phyloP scores from a whole-genome alignment of 2,329 filamentous ascomycete species.

The Zymoseptoria brevis region DNA sequence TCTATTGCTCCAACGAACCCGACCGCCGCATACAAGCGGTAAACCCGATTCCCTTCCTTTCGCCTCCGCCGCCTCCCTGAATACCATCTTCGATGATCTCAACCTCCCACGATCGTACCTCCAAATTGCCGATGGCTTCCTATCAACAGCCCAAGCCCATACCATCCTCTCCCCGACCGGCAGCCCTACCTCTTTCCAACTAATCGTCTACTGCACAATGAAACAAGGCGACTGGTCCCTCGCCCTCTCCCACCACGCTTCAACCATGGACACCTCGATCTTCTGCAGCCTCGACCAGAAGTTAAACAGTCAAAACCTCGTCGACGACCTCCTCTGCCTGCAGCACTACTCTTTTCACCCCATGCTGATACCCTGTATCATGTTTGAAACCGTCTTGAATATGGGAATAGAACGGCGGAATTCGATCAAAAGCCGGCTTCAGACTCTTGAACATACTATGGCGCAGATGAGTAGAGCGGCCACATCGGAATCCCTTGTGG shows the following conservation, averaged over 20 bases:
- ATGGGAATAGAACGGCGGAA: no score
- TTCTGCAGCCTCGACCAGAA: slow-evolving; percentile 15
- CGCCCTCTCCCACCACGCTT: slow-evolving; percentile 10
- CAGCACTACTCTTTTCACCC: slow-evolving; percentile 10
- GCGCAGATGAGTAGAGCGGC: not conserved
- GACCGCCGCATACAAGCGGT: slow-evolving; percentile 12
- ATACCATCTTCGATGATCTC: slow-evolving; percentile 6
- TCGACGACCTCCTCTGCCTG: slow-evolving; percentile 6
- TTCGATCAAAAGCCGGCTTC: slow-evolving; percentile 6
- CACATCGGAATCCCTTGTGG: not conserved
- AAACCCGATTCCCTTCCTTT: slow-evolving; percentile 12
- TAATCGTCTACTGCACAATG: slow-evolving; percentile 10
- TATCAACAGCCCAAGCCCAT: slow-evolving; percentile 6
- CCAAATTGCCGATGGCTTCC: slow-evolving; percentile 9
- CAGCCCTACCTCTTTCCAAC: no score
- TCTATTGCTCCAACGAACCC: slow-evolving; percentile 9
- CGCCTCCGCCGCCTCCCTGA: not conserved
- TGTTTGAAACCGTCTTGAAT: slow-evolving; percentile 1
- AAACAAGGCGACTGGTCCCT: slow-evolving; percentile 18
- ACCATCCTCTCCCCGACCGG: no score
- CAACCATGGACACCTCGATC: slow-evolving; percentile 2
- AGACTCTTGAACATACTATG: slow-evolving; percentile 9
- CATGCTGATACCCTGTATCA: slow-evolving; percentile 17
- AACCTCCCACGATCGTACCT: slow-evolving; percentile 14
- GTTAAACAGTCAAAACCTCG: slow-evolving; percentile 1